phyloP scores from a whole-genome alignment of 495 filamentous ascomycete genomes.

The Trichocladium antarcticum region DNA sequence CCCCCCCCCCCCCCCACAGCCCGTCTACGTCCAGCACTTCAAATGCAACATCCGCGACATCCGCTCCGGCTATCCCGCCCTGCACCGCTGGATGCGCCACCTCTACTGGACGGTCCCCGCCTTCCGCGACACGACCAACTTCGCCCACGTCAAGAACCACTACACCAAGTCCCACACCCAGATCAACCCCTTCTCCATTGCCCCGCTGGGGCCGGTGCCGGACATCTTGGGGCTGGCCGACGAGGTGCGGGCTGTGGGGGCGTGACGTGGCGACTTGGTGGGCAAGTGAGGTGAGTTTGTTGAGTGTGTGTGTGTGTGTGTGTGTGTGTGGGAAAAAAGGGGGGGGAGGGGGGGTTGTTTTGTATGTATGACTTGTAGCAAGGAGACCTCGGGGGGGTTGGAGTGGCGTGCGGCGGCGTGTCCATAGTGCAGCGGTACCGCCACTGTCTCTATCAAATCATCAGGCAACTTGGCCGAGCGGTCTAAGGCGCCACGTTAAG shows the following conservation, averaged over 20 bases:
- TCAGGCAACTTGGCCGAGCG: slow-evolving; percentile 12
- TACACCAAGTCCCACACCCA: slow-evolving; percentile 44
- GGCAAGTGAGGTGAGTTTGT: too few relatives aligned
- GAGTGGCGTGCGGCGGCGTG: too few relatives aligned
- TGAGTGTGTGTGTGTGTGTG: too few relatives aligned
- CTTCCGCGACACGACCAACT: slow-evolving; percentile 60
- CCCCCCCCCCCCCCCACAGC: slow-evolving; percentile 8
- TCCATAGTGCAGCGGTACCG: too few relatives aligned
- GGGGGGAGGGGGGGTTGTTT: too few relatives aligned
- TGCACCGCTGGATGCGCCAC: slow-evolving; percentile 57
- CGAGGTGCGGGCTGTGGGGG: slow-evolving; percentile 30
- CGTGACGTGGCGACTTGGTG: too few relatives aligned
- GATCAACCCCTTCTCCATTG: slow-evolving; percentile 53
- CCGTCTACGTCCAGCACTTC: slow-evolving; percentile 57
- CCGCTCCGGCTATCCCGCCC: slow-evolving; percentile 53
- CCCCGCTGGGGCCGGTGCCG: slow-evolving; percentile 54
- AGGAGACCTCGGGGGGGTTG: too few relatives aligned
- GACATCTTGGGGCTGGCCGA: slow-evolving; percentile 42
- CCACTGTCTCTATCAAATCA: too few relatives aligned
- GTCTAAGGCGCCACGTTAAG: slow-evolving; percentile 17
- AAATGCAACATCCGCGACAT: slow-evolving; percentile 62
- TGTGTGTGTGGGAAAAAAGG: too few relatives aligned
- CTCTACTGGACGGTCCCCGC: slow-evolving; percentile 62
- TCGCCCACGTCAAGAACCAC: slow-evolving; percentile 49
- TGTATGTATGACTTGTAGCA: too few relatives aligned